Base-by-base conservation (phyloP, 208 protist genomes). In the Eutreptiella sp. region DNA sequence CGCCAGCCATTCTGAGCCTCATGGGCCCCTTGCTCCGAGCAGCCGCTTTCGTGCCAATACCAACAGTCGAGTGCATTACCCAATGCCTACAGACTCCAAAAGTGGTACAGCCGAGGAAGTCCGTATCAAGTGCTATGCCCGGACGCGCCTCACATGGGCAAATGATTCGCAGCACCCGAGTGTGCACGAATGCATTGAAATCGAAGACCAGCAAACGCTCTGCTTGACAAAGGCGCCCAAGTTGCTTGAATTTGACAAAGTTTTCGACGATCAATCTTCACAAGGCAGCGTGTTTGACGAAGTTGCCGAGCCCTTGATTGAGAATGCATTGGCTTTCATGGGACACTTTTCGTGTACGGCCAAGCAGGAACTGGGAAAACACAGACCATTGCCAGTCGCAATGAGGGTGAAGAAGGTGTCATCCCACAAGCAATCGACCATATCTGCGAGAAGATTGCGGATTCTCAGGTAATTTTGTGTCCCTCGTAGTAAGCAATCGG, bases 311-410 rank as follows among this genome's bases (percentile, higher is more conserved):
- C 50, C 50, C 7, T 53, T 33, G n/a, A 57, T 57, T n/a, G 50
- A 57, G 21, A 57, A 57, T 33, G 50, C 50, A 7, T 53, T 9
- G 50, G 50, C 11, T 57, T 57, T 33, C 33, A 24, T 39, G 50
- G 50, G 39, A 57, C 50, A 11, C 31, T 57, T 26, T 57, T 57
- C 36, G 50, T 57, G 21, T 57, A 57, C 36, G 50, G 50, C 31
- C 50, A 57, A 33, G 39, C 50, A 14, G 50, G 50, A 9, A 57
- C 50, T 11, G 50, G 50, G 9, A 57, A 57, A 42, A 57, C 50
- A 23, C 50, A 57, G 31, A 57, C 50, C 11, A 57, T 57, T 24
- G 33, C 50, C 14, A 57, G 50, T 33, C 14, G 50, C 50, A 36
- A 19, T 53, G 7, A n/a, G 11, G 29, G 23, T 11, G 26, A 57